Conservation (phyloP, 257 asterid species). For the Scutellaria galericulata region DNA sequence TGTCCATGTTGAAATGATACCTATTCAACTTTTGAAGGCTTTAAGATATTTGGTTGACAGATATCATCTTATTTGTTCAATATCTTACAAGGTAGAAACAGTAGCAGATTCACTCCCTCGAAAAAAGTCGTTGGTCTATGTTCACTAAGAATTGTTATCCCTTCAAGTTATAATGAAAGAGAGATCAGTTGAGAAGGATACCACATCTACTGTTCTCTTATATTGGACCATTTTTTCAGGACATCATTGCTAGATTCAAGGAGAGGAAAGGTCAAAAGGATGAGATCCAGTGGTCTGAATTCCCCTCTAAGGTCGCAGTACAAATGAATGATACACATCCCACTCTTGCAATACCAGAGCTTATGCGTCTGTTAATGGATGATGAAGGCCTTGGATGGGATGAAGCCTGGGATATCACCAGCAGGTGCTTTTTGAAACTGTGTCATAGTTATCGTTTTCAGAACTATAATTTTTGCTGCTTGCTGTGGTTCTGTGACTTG, state of each 20-base stretch:
- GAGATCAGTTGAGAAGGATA: conserved; percentile 16
- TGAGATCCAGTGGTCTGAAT: conserved; percentile 71
- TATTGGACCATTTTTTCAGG: conserved; percentile 54
- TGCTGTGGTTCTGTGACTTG: conserved; percentile 20
- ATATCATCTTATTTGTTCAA: conserved; percentile 7
- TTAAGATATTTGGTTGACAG: conserved; percentile 15
- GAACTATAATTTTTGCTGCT: conserved; percentile 32
- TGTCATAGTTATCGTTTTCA: conserved; percentile 3
- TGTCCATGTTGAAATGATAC: neutral
- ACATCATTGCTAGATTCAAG: conserved; percentile 85
- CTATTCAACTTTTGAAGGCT: neutral
- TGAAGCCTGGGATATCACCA: conserved; percentile 94
- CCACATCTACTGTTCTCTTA: conserved; percentile 26
- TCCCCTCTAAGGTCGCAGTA: conserved; percentile 92
- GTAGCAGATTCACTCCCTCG: conserved; percentile 14
- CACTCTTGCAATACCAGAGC: conserved; percentile 95
- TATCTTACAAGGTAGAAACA: conserved; percentile 9
- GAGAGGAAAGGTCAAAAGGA: conserved; percentile 65
- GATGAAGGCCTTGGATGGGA: conserved; percentile 97
- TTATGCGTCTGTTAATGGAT: conserved; percentile 96
- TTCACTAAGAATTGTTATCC: conserved; percentile 26
- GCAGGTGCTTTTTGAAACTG: conserved; percentile 57
- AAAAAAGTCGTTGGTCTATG: neutral
- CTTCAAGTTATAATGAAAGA: conserved; percentile 28
- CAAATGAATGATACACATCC: conserved; percentile 99